Base-by-base conservation (phyloP, 495 filamentous ascomycete genomes). In the Hypoxylon intermedium region DNA sequence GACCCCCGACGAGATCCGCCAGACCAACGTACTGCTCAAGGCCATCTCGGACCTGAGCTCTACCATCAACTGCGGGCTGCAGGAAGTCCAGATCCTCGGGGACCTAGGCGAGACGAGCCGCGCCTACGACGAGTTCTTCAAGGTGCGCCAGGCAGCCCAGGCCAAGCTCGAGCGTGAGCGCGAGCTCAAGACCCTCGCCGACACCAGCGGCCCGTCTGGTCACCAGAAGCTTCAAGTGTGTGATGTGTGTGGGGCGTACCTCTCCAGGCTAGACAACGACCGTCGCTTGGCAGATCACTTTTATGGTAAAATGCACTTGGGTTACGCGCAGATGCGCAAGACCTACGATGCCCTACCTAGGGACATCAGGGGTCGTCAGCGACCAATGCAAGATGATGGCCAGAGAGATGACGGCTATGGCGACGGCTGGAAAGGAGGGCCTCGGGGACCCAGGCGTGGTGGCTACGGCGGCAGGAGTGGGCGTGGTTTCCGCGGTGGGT, bases 211-310 rank as follows among this genome's bases (percentile, higher is more conserved):
- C 0, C 94, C 94, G 0, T 89, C 85, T 9, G 94, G 94, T 9
- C 94, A 98, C 76, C 94, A 98, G 77, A 98, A 98, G 68, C 78
- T 98, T 46, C 95, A 98, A 74, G 94, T 98, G 15, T 98, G 94
- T 82, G 94, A 98, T 74, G 95, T 98, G 1, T 98, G 94, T 75
- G 93, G 79, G 30, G 94, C 94, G 2, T 98, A 98, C 70, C 80
- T 98, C 49, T 88, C 84, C 50, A 75, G 94, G 15, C 83, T 98
- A 19, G 94, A 98, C 70, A 98, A 98, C 67, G 94, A 98, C 69
- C 83, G 94, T 15, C 80, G 94, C 23, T 69, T 98, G 73, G 94
- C 94, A 21, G 94, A 98, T 72, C 94, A 98, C 68, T 98, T 98
- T 74, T 98, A 96, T 72, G 94, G 94, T 24, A 98, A 98, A 79